Conservation (phyloP, 2,329 filamentous ascomycete genomes). For the Aureobasidium musti region DNA sequence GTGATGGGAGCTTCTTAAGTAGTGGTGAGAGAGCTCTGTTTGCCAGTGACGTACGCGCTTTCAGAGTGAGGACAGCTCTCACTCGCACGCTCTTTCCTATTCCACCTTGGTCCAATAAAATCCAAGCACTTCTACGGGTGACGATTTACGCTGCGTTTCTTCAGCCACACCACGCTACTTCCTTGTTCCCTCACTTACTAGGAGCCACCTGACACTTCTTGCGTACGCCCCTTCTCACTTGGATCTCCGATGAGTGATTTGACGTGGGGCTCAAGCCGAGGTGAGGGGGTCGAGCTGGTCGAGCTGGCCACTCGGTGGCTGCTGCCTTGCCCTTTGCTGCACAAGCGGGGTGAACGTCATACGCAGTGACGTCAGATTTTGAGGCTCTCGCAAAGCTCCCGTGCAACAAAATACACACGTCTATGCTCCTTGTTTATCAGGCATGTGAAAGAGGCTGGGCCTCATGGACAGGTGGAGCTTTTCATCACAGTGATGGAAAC, state of each 20-base stretch:
- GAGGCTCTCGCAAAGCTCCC: neutral
- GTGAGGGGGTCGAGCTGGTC: slow-evolving; percentile 17
- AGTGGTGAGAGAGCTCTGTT: slow-evolving; percentile 13
- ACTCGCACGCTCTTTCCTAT: neutral
- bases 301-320: slow-evolving; percentile 16
- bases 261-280: slow-evolving; percentile 23
- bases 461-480: slow-evolving; percentile 8
- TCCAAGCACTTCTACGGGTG: slow-evolving; percentile 17
- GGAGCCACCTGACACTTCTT: slow-evolving; percentile 25
- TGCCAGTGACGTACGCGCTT: neutral
- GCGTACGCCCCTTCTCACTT: slow-evolving; percentile 13
- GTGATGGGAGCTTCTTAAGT: slow-evolving; percentile 23
- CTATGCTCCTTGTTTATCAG: neutral
- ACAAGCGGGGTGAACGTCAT: slow-evolving; percentile 20
- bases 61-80: neutral
- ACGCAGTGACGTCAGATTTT: neutral
- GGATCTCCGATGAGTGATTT: slow-evolving; percentile 16
- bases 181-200: slow-evolving; percentile 4
- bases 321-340: neutral
- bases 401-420: neutral
- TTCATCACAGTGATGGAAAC: slow-evolving; percentile 16
- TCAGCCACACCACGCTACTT: slow-evolving; percentile 24
- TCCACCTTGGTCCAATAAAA: neutral
- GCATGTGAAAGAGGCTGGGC: slow-evolving; percentile 17
- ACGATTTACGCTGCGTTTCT: neutral